Conservation (phyloP, 148 eudicot genomes). For the Vaccinium myrtillus region DNA sequence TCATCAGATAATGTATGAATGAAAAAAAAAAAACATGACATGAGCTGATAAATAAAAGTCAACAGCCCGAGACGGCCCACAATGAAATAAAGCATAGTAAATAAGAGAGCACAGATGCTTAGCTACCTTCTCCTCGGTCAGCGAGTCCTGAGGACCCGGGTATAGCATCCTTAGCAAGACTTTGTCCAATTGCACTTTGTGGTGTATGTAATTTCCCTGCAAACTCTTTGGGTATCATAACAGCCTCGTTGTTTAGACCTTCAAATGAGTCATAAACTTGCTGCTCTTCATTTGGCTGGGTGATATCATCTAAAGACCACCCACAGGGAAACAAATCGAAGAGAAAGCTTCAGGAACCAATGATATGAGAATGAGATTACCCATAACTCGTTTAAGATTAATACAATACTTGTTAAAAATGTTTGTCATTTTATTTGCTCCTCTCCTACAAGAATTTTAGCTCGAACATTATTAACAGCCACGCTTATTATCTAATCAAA, state of each 20-base stretch:
- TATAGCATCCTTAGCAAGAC: slow-evolving; percentile 18
- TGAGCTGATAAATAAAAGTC: neutral
- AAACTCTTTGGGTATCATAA: slow-evolving; percentile 28
- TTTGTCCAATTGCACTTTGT: slow-evolving; percentile 27
- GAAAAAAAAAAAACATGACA: neutral
- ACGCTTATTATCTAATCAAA: neutral
- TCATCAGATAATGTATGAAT: neutral
- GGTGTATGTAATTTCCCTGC: slow-evolving; percentile 26
- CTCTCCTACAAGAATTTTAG: slow-evolving; percentile 3
- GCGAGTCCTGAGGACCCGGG: slow-evolving; percentile 14
- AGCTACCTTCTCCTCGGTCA: slow-evolving; percentile 30
- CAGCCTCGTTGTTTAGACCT: slow-evolving; percentile 25
- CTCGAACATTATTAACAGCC: neutral
- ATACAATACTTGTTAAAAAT: neutral
- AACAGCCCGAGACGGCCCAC: neutral
- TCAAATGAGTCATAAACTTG: slow-evolving; percentile 21
- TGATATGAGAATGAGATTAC: neutral
- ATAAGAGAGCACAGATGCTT: neutral
- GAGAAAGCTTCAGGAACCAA: slow-evolving; percentile 12
- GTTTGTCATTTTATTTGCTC: neutral
- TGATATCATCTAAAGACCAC: slow-evolving; percentile 67
- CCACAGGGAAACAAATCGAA: slow-evolving; percentile 23
- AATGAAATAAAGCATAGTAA: neutral
- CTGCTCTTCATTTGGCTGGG: slow-evolving; percentile 49
- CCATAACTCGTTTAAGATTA: neutral